phyloP scores from a whole-genome alignment of 2,329 filamentous ascomycete genomes.

The Sclerotinia borealis region DNA sequence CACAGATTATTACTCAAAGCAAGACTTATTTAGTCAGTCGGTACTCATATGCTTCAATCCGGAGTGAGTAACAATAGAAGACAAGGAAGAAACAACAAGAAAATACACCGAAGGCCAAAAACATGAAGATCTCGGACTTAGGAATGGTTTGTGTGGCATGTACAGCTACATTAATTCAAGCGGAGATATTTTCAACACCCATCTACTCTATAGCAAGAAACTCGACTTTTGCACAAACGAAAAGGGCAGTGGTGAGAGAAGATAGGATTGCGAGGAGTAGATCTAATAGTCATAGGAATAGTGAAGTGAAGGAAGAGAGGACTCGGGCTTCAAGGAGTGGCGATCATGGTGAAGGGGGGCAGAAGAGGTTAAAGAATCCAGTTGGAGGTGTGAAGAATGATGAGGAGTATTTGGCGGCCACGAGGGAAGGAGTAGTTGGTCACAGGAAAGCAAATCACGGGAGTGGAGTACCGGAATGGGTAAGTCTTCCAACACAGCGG shows the following conservation, averaged over 20 bases:
- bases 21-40: neutral
- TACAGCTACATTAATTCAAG: neutral
- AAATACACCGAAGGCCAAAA: neutral
- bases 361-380: neutral
- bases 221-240: neutral
- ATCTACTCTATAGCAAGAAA: conserved; percentile 9
- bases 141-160: conserved; percentile 2
- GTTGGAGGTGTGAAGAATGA: conserved; percentile 9
- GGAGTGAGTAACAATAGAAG: neutral
- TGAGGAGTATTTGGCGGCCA: neutral
- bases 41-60: neutral
- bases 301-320: neutral
- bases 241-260: neutral
- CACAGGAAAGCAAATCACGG: neutral
- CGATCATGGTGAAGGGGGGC: neutral
- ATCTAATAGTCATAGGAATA: conserved; percentile 2
- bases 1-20: neutral
- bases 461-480: neutral
- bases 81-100: neutral
- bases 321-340: neutral
- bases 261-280: neutral
- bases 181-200: neutral
- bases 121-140: conserved; percentile 1
- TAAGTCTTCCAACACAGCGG: neutral
- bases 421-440: neutral